A percentile compares a stretch with the other conserved stretches of the same genome.
phyloP scores from a whole-genome alignment of 257 asterid genomes.

The Striga asiatica region DNA sequence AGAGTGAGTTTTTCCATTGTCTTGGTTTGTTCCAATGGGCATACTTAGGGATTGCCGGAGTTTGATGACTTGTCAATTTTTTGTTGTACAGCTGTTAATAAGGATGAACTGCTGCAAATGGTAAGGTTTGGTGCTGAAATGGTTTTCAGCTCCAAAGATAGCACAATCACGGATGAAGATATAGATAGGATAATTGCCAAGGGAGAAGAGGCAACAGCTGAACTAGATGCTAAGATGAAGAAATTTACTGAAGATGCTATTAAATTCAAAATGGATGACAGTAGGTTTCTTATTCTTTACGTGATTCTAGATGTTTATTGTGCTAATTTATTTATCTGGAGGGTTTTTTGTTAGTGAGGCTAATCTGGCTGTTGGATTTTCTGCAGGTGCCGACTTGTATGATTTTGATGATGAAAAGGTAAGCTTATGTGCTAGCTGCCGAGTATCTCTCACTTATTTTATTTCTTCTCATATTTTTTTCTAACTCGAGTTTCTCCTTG shows the following conservation, averaged over 20 bases:
- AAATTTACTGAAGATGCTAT: constrained; percentile 98
- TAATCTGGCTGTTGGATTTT: constrained; percentile 23
- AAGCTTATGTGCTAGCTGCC: constrained; percentile 5
- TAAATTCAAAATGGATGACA: constrained; percentile 96
- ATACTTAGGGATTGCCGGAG: not conserved
- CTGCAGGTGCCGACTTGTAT: constrained; percentile 93
- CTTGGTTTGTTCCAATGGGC: constrained; percentile 4
- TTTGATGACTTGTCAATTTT: constrained; percentile 6
- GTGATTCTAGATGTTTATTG: constrained; percentile 1
- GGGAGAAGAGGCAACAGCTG: constrained; percentile 99
- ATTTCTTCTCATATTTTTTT: constrained; percentile 7
- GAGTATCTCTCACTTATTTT: not conserved
- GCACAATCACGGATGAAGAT: constrained; percentile 98
- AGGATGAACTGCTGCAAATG: constrained; percentile 97
- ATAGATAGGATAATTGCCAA: constrained; percentile 95
- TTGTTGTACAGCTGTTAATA: constrained; percentile 71
- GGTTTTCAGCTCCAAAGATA: constrained; percentile 99
- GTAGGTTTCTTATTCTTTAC: constrained; percentile 35
- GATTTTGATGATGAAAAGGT: constrained; percentile 96
- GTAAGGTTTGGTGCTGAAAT: constrained; percentile 99
- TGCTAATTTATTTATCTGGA: constrained; percentile 4
- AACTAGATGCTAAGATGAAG: constrained; percentile 98
- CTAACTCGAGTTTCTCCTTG: too few species aligned
- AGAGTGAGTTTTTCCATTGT: constrained; percentile 42
- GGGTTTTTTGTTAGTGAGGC: constrained; percentile 13